Conservation (phyloP, 768 basidiomycete genomes). For the Hirschioporus abietinus region DNA sequence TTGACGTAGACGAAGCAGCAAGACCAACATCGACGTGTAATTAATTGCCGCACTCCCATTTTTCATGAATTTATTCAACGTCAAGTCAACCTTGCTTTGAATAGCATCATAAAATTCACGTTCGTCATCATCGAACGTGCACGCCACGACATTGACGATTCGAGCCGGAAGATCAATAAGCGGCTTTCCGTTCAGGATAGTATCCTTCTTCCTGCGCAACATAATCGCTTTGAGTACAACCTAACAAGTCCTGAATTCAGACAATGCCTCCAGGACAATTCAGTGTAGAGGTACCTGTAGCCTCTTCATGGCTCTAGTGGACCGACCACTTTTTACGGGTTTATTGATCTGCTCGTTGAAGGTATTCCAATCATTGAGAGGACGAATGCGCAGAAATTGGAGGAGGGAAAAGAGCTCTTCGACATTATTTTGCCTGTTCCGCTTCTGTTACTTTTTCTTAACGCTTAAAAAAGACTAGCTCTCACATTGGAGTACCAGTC, state of each 20-base stretch:
- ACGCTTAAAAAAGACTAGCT: neutral
- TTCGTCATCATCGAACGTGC: slow-evolving; percentile 74
- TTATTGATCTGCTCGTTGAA: slow-evolving; percentile 78
- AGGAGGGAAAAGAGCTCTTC: slow-evolving; percentile 87
- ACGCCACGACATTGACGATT: slow-evolving; percentile 63
- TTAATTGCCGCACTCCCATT: slow-evolving; percentile 44
- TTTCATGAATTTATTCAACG: slow-evolving; percentile 62
- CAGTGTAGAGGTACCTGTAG: slow-evolving; percentile 51
- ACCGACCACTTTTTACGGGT: slow-evolving; percentile 68
- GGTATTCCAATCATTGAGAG: slow-evolving; percentile 69
- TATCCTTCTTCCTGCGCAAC: slow-evolving; percentile 81
- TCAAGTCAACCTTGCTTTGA: slow-evolving; percentile 58
- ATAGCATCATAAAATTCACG: slow-evolving; percentile 72
- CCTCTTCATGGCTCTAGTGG: slow-evolving; percentile 71
- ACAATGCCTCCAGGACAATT: neutral
- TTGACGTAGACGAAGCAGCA: slow-evolving; percentile 83
- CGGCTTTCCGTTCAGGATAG: slow-evolving; percentile 69
- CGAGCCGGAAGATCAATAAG: slow-evolving; percentile 79
- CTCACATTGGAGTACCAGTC: slow-evolving; percentile 76
- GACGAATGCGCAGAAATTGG: slow-evolving; percentile 81
- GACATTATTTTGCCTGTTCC: slow-evolving; percentile 77
- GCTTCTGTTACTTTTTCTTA: slow-evolving; percentile 25
- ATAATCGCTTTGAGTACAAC: slow-evolving; percentile 81
- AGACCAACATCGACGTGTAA: slow-evolving; percentile 65
- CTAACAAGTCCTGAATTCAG: slow-evolving; percentile 26